Evolutionary conservation across 169 alveolate species (phyloP), one percentile per base, ranked within the genome.

Genomic region (Amoebophrya sp.): DNA sequence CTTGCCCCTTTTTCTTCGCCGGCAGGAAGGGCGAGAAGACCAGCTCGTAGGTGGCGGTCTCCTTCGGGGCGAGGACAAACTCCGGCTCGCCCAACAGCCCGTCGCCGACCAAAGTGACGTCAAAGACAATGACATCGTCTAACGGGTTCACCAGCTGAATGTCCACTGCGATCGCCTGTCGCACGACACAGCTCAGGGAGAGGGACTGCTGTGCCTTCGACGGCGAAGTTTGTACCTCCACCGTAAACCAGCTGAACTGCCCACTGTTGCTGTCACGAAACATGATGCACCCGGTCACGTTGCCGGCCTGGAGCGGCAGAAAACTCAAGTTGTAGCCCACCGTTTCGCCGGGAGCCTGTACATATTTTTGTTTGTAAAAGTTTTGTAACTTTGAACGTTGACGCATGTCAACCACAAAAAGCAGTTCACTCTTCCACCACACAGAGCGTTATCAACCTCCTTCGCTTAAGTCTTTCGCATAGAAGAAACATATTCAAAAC

Each of bases 111-210:
- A 96, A 94, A 92, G 95, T 95, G 23, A 97, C 98, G 92, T 96
- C 97, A 91, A 97, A 97, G 77, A 96, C 95, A 35, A 95, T 95
- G 35, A 95, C 94, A 54, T 96, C 98, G 77, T 94, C 95, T 32
- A 96, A 93, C n/a, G 99, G 99, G 90, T 97, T 97, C 77, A 93
- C 95, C 77, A 97, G 94, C 90, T 96, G 97, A 35, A 97, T 94
- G 89, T 96, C 97, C 89, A 96, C 96, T 47, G 97, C 96, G 32
- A 96, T 94, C n/a, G 98, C 98, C 92, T 97, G 96, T 90, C 98
- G 95, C 40, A 96, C 95, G 92, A 93, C 94, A 54, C 97, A 94
- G 93, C 95, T 93, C 92, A 97, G 92, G 47, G 94, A 95, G 29
- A 96, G 93, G 66, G 94, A 77, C 90, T 95, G 95, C 90, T 96